Base-by-base conservation (phyloP, 176 grass and related monocot species). In the Oryza glumipatula region DNA sequence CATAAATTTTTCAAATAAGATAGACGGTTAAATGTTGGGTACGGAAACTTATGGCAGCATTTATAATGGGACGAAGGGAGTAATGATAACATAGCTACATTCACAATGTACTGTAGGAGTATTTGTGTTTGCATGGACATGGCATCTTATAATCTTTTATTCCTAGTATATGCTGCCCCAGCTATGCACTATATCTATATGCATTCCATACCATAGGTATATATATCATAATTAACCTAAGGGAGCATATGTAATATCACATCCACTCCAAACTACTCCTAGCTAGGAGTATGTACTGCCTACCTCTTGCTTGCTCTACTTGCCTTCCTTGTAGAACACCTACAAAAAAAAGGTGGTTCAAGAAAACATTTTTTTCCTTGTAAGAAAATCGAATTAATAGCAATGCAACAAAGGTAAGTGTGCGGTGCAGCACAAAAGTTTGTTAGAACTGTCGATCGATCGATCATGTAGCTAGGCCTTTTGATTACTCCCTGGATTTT, bases 241-340 rank as follows among this genome's bases (percentile, higher is more conserved):
- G 30, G 26, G 69, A 68, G 46, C 61, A 77, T 58, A 47, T 83
- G 75, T 87, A 80, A 87, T 65, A 90, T 87, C 84, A 84, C 80
- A 84, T 90, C 76, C 30, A 64, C 11, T 7, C 22, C 21, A 87
- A 76, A 75, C 64, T 85, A 72, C 64, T 44, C 8, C 43, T 63
- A 77, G 70, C 32, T 33, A 85, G 49, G 26, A 44, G 43, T 74
- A 83, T 70, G 22, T 77, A 41, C 39, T 41, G 2, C 28, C 15
- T 78, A 56, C 51, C 56, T 60, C 56, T 21, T 63, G 58, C 56
- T 60, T 66, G 12, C 43, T 39, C 7, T 41, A 41, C 39, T 41
- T 67, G 52, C 80, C 43, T 52, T 67, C 41, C 74, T 76, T 67
- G 15, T 56, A 83, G 9, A 39, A 24, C 15, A 68, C 23, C 45